These are phyloP conservation scores for Globisporangium emineosum DNA, from an alignment of 352 stramenopile species.

Conservation along the genomic window DNA sequence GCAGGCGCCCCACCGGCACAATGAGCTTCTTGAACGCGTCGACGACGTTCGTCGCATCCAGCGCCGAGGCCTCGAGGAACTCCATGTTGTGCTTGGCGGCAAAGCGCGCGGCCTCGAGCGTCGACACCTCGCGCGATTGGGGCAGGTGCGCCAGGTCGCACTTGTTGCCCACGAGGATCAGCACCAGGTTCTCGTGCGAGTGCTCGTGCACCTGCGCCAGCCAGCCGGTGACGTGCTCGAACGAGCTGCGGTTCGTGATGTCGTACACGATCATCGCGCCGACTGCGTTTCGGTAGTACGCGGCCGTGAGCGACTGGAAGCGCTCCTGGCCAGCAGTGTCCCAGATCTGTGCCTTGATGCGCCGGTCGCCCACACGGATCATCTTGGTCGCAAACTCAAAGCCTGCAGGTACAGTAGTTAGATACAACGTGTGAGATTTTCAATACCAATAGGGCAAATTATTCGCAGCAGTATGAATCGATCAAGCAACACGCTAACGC, in stretches of 20 bases:
- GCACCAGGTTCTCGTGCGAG: constrained; percentile 77
- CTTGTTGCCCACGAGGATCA: constrained; percentile 87
- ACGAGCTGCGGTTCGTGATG: constrained; percentile 85
- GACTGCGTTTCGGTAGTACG: constrained; percentile 90
- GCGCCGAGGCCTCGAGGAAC: constrained; percentile 83
- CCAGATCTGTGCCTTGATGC: constrained; percentile 89
- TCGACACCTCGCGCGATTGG: constrained; percentile 80
- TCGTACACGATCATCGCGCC: constrained; percentile 92
- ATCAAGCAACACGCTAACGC: not conserved
- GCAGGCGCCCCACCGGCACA: constrained; percentile 71
- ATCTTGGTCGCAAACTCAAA: constrained; percentile 90
- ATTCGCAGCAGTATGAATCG: not conserved
- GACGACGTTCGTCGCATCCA: constrained; percentile 85
- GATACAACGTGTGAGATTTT: not conserved
- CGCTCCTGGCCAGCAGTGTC: constrained; percentile 88
- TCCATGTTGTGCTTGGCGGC: constrained; percentile 79
- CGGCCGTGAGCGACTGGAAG: constrained; percentile 90
- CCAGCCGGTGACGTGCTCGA: constrained; percentile 78
- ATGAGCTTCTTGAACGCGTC: constrained; percentile 89
- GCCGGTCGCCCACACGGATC: constrained; percentile 75
- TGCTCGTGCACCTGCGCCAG: constrained; percentile 80
- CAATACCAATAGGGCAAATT: too few species aligned
- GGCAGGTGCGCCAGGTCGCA: constrained; percentile 79
- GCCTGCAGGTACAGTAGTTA: constrained; percentile 8
- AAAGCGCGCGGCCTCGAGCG: constrained; percentile 81